Conservation (phyloP, 2,329 filamentous ascomycete species). For the Apiospora aurea region DNA sequence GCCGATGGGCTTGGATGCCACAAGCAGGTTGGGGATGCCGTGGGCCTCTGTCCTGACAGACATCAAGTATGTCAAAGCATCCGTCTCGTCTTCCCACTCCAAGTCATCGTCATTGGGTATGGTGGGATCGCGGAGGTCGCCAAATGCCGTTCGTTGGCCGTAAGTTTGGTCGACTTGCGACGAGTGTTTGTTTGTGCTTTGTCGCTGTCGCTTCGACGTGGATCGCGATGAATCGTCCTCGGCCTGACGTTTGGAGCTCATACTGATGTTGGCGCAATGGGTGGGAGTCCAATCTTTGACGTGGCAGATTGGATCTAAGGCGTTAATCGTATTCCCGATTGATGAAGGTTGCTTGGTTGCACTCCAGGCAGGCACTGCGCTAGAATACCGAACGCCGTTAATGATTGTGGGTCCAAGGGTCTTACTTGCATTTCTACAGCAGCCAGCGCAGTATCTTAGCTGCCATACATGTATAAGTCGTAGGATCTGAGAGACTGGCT, state of each 20-base stretch:
- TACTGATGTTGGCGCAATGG: constrained; percentile 19
- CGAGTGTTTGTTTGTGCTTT: constrained; percentile 26
- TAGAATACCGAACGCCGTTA: neutral
- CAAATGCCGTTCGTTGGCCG: constrained; percentile 66
- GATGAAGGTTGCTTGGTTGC: neutral
- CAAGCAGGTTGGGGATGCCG: constrained; percentile 74
- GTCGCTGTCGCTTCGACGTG: constrained; percentile 34
- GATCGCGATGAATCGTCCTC: constrained; percentile 32
- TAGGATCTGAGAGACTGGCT: neutral
- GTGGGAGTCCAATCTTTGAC: neutral
- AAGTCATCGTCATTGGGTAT: constrained; percentile 51
- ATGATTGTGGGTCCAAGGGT: neutral
- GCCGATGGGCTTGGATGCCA: constrained; percentile 57
- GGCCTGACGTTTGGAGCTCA: constrained; percentile 38
- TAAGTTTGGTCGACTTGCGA: constrained; percentile 53
- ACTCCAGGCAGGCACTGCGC: neutral
- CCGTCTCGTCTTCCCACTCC: constrained; percentile 62
- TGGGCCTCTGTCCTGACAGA: constrained; percentile 75
- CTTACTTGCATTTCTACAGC: neutral
- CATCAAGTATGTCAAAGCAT: constrained; percentile 65
- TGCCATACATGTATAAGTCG: neutral
- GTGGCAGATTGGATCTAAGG: neutral
- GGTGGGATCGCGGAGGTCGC: constrained; percentile 55
- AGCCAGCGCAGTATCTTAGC: neutral
- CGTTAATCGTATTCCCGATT: neutral